Evolutionary conservation across 1,284 basidiomycete species (phyloP).

Genomic region (Pyrrhoderma lamaoense): DNA sequence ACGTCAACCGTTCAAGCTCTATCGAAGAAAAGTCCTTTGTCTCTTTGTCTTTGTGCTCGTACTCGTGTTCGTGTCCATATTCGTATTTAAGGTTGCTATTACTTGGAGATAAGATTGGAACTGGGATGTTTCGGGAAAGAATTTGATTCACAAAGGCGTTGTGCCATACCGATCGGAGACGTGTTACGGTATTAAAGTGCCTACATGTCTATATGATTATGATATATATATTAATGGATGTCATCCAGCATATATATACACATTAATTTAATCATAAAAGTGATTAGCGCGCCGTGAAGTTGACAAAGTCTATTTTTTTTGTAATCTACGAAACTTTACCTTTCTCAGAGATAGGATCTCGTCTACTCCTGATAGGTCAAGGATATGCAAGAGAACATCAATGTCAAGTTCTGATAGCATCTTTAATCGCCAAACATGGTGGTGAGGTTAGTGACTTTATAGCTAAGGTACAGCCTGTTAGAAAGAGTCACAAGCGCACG

Average conservation of each 20-base stretch:
- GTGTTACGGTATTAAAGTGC: conserved; percentile 34
- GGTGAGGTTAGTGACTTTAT: no score
- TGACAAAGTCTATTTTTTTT: background rate
- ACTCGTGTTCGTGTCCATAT: background rate
- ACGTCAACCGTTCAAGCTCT: conserved; percentile 38
- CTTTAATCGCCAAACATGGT: no score
- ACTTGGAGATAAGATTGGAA: conserved; percentile 20
- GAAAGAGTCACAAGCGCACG: no score
- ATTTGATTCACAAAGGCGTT: conserved; percentile 36
- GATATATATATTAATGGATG: background rate
- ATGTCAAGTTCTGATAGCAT: conserved; percentile 12
- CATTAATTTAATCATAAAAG: no score
- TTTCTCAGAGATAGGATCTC: conserved; percentile 13
- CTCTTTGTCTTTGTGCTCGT: background rate
- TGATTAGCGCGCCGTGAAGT: background rate
- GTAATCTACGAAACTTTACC: background rate
- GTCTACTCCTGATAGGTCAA: conserved; percentile 1
- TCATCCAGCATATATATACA: no score
- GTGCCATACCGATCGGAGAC: conserved; percentile 44
- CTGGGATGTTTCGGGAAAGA: conserved; percentile 40
- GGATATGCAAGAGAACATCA: conserved; percentile 13
- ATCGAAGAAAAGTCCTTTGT: conserved; percentile 20
- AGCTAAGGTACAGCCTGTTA: no score
- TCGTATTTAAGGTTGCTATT: background rate
- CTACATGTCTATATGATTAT: conserved; percentile 40